These are phyloP conservation scores for Aspergillus baeticus DNA, from an alignment of 495 filamentous ascomycete genomes.

Conservation along the genomic window DNA sequence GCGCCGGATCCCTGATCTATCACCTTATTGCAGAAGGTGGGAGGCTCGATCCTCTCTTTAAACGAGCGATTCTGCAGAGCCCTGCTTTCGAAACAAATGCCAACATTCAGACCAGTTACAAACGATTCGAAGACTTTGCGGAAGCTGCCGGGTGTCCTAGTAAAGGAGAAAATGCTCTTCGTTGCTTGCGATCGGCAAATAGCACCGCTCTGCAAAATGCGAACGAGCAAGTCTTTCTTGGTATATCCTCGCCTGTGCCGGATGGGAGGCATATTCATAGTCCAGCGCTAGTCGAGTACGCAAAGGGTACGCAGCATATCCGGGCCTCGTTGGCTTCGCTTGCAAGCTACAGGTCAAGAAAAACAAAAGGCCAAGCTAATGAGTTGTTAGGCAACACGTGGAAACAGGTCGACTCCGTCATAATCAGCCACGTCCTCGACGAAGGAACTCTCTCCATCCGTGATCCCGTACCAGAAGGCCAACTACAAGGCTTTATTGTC, in stretches of 20 bases:
- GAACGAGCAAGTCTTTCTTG: slow-evolving; percentile 19
- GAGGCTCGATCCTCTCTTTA: slow-evolving; percentile 46
- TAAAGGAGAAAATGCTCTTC: slow-evolving; percentile 24
- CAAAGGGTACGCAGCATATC: slow-evolving; percentile 21
- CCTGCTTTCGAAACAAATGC: slow-evolving; percentile 46
- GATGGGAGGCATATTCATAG: slow-evolving; percentile 46
- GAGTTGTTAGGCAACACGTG: slow-evolving; percentile 37
- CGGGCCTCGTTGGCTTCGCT: too few species aligned
- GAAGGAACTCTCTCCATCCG: slow-evolving; percentile 34
- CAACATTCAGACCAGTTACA: too few species aligned
- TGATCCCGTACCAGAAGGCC: too few species aligned
- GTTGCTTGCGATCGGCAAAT: slow-evolving; percentile 40
- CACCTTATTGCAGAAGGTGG: slow-evolving; percentile 38
- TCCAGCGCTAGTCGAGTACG: slow-evolving; percentile 42
- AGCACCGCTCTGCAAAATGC: slow-evolving; percentile 24
- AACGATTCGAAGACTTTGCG: too few species aligned
- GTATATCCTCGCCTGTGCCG: slow-evolving; percentile 43
- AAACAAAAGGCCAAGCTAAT: too few species aligned
- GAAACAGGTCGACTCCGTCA: slow-evolving; percentile 33
- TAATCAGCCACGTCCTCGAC: slow-evolving; percentile 39
- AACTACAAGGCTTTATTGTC: too few species aligned
- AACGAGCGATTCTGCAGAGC: slow-evolving; percentile 43
- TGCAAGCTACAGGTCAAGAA: too few species aligned
- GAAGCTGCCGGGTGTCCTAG: background rate
- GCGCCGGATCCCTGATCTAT: slow-evolving; percentile 41